Percentiles rank a stretch among this genome's conserved stretches.
Conservation (phyloP, 768 basidiomycete genomes). For the Suillus cothurnatus region DNA sequence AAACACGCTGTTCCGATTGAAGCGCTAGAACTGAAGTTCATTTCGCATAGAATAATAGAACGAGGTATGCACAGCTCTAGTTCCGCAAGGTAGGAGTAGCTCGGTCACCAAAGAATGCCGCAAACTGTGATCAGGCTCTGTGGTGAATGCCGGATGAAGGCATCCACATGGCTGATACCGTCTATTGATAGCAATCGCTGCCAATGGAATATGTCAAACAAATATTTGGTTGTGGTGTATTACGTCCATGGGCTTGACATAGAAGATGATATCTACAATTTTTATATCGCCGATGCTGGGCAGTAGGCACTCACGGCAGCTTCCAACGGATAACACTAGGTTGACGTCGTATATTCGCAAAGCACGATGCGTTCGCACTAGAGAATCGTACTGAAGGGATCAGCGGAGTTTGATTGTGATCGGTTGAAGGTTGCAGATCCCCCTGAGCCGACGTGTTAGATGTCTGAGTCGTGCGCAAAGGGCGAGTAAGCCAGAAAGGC, state of each 20-base stretch:
- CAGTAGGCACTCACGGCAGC: background rate
- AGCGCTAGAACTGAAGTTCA: background rate
- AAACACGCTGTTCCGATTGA: background rate
- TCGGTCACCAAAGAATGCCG: background rate
- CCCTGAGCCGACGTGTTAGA: background rate
- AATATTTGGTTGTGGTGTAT: background rate
- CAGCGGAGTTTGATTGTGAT: background rate
- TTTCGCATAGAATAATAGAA: background rate
- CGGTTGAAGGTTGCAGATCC: background rate
- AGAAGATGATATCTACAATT: background rate
- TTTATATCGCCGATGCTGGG: background rate
- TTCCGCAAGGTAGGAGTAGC: background rate
- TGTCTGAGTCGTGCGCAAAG: slow-evolving; percentile 3
- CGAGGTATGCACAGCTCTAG: background rate
- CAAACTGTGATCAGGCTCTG: background rate
- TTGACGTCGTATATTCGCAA: slow-evolving; percentile 1
- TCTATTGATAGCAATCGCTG: background rate
- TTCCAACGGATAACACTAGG: slow-evolving; percentile 15
- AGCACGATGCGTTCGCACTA: slow-evolving; percentile 4
- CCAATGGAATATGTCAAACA: background rate
- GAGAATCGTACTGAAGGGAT: background rate
- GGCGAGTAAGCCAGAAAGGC: slow-evolving; percentile 12
- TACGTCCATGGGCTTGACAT: background rate
- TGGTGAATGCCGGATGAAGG: background rate
- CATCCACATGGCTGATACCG: background rate